Conservation (phyloP, 108 stramenopile genomes). For the Chaetoceros tenuissimus region DNA sequence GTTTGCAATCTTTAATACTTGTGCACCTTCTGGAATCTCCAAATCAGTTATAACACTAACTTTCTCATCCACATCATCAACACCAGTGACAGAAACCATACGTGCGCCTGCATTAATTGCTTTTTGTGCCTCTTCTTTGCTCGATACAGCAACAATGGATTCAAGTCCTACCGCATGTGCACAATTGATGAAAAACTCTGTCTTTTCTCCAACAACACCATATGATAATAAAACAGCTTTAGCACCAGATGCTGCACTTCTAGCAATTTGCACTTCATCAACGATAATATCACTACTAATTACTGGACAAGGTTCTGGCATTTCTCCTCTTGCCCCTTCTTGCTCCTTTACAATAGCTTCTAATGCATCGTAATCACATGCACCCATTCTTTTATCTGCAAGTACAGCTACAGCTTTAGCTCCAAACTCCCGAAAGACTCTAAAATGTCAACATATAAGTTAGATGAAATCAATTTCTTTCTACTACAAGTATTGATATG, state of each 20-base stretch:
- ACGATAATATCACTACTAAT: conserved; percentile 76
- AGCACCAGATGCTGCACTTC: conserved; percentile 44
- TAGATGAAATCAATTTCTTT: no score
- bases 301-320: conserved; percentile 71
- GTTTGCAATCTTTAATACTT: conserved; percentile 56
- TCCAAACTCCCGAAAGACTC: conserved; percentile 80
- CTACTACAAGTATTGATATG: no score
- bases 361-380: conserved; percentile 68
- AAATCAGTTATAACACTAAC: conserved; percentile 28
- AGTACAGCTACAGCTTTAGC: conserved; percentile 68
- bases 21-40: conserved; percentile 32
- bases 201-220: conserved; percentile 35
- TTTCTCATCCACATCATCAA: conserved; percentile 38
- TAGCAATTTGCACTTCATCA: conserved; percentile 76
- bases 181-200: conserved; percentile 28
- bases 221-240: conserved; percentile 39
- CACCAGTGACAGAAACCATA: conserved; percentile 43
- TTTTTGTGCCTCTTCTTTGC: conserved; percentile 53
- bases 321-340: conserved; percentile 43
- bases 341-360: conserved; percentile 58
- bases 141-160: conserved; percentile 47
- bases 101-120: conserved; percentile 56
- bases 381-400: conserved; percentile 72
- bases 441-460: conserved; percentile 15
- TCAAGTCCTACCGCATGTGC: conserved; percentile 44